phyloP scores from a whole-genome alignment of 1,284 basidiomycete genomes.

The Blastosporella zonata region DNA sequence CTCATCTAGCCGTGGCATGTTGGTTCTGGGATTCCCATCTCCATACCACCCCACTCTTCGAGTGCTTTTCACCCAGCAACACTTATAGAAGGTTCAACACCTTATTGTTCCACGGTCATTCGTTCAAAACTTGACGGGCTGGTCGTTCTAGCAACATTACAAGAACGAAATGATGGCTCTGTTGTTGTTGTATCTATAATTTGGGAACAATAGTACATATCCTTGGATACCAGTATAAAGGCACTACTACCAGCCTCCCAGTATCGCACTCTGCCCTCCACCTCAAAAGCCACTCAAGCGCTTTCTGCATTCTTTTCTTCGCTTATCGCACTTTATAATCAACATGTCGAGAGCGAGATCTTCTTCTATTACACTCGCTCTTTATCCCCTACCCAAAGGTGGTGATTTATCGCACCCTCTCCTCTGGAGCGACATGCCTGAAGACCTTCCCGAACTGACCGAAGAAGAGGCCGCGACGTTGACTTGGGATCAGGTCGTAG shows the following conservation, averaged over 20 bases:
- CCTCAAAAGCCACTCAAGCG: background rate
- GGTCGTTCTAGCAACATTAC: slow-evolving; percentile 3
- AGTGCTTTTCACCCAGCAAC: no score
- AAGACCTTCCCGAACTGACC: slow-evolving; percentile 4
- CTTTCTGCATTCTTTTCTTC: background rate
- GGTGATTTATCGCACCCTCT: slow-evolving; percentile 1
- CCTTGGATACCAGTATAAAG: background rate
- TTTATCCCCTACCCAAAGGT: background rate
- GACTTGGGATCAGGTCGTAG: background rate
- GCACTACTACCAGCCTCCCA: background rate
- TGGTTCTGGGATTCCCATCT: no score
- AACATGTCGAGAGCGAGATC: background rate
- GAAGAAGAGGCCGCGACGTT: background rate
- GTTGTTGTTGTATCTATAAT: background rate
- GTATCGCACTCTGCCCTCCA: background rate
- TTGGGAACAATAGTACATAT: slow-evolving; percentile 4
- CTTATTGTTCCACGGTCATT: background rate
- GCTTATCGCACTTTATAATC: background rate
- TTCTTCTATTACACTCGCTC: background rate
- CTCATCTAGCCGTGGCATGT: no score
- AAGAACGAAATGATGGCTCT: slow-evolving; percentile 1
- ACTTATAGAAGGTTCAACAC: no score
- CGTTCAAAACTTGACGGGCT: background rate
- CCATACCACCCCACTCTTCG: no score
- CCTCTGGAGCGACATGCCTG: slow-evolving; percentile 10